Conservation (phyloP, 805 yeast species). For the Naumovozyma castellii region DNA sequence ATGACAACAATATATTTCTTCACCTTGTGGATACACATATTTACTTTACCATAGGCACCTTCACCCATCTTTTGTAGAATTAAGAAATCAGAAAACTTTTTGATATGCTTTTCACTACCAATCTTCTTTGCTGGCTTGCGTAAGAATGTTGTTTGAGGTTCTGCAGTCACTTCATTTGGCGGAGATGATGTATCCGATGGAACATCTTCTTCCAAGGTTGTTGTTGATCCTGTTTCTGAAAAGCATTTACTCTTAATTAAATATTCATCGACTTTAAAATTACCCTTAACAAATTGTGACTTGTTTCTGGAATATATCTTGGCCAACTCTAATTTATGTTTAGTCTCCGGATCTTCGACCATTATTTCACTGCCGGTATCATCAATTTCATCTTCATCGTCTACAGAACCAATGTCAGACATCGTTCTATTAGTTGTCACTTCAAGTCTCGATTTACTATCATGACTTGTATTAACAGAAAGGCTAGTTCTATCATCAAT, state of each 20-base stretch:
- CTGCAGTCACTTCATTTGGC: not conserved
- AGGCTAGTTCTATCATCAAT: slow-evolving; percentile 8
- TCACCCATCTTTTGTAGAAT: slow-evolving; percentile 78
- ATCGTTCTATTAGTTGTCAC: not conserved
- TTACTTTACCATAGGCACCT: slow-evolving; percentile 95
- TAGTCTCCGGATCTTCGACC: slow-evolving; percentile 13
- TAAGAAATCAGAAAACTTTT: slow-evolving; percentile 60
- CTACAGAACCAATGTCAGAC: not conserved
- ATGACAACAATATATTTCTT: slow-evolving; percentile 65
- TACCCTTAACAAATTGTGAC: slow-evolving; percentile 27
- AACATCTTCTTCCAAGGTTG: slow-evolving; percentile 1
- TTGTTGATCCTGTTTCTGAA: slow-evolving; percentile 3
- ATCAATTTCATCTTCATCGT: slow-evolving; percentile 8
- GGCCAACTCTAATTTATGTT: slow-evolving; percentile 22
- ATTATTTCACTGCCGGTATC: not conserved
- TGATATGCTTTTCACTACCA: slow-evolving; percentile 63
- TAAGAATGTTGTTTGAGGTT: slow-evolving; percentile 10
- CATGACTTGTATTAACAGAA: not conserved
- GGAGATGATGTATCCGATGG: not conserved
- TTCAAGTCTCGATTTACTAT: not conserved
- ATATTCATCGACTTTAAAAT: slow-evolving; percentile 26
- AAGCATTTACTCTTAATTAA: slow-evolving; percentile 21
- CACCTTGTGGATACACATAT: slow-evolving; percentile 57
- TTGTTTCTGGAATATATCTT: slow-evolving; percentile 26
- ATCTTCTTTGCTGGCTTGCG: slow-evolving; percentile 30